Evolutionary conservation across 306 rosid species (phyloP), one percentile per base, ranked within the genome.

Genomic region (Quercus bicolor): DNA sequence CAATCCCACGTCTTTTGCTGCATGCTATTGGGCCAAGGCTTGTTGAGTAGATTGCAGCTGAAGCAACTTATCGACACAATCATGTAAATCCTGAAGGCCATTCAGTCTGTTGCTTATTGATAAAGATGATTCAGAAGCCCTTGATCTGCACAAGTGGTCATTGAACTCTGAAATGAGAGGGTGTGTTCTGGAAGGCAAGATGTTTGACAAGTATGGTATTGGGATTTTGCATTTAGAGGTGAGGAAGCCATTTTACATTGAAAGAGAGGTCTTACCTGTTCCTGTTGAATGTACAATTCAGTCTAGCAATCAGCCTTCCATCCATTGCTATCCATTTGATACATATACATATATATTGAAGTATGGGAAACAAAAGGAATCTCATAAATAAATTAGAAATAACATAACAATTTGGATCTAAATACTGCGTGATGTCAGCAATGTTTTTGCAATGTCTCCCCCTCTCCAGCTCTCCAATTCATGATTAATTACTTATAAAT

Each of bases 11-110:
- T 80, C 78, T 80, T 84, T 21, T 70, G 80, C 40, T 34, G 65
- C 10, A 37, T 37, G 10, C 78, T 83, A 75, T 23, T 68, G 66
- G 33, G 78, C 40, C 9, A 86, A 75, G 34, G 84, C 72, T 64
- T 80, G 85, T 62, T 80, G 76, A 31, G 76, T 80, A n/a, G 23
- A 57, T 18, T 83, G 86, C 3, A 86, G 43, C 62, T 79, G 86
- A 72, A 83, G 43, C 72, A 86, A 62, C 2, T 80, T 77, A 23
- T 80, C 81, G 54, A 80, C 53, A 19, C 74, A 77, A 21, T 73
- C 68, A 60, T 61, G 83, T 78, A 83, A 80, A 56, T 80, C 80
- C 14, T n/a, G 80, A 23, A 82, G 84, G 59, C 26, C 56, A 75
- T 61, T 55, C 29, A 86, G 68, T 73, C 77, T 77, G 40, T 56